Evolutionary conservation across 768 basidiomycete genomes (phyloP).

Genomic region (Strobilomyces confusus): DNA sequence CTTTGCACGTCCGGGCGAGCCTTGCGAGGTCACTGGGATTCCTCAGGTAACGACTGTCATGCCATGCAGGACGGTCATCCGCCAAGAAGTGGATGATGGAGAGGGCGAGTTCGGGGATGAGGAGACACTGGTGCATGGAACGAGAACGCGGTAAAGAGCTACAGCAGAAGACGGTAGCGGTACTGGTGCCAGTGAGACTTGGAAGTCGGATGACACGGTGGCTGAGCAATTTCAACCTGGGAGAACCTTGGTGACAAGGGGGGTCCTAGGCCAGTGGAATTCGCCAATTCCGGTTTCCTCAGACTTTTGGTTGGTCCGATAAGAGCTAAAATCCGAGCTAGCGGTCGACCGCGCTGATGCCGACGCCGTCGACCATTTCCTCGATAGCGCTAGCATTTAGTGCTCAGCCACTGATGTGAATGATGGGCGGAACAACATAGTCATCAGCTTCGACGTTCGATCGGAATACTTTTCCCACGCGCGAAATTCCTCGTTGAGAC

Average conservation of each 20-base stretch:
- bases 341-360: neutral
- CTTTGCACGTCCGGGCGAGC: slow-evolving; percentile 29
- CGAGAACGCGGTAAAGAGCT: neutral
- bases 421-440: too few relatives aligned
- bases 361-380: neutral
- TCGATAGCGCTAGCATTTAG: neutral
- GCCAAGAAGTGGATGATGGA: slow-evolving; percentile 24
- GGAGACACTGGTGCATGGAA: slow-evolving; percentile 29
- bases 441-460: too few relatives aligned
- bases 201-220: neutral
- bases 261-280: too few relatives aligned
- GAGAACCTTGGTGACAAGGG: neutral
- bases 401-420: too few relatives aligned
- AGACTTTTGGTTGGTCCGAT: slow-evolving; percentile 11
- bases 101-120: slow-evolving; percentile 25
- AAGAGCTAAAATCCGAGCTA: neutral
- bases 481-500: too few relatives aligned
- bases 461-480: too few relatives aligned
- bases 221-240: slow-evolving; percentile 1
- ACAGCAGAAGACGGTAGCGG: neutral
- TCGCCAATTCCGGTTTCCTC: slow-evolving; percentile 13
- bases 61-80: slow-evolving; percentile 15
- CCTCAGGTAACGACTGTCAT: slow-evolving; percentile 15
- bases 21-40: slow-evolving; percentile 24
- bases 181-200: neutral